A percentile compares a stretch with the other conserved stretches of the same genome.
These are phyloP conservation scores for Solanum bulbocastanum DNA, from an alignment of 257 asterid species.

Conservation along the genomic window DNA sequence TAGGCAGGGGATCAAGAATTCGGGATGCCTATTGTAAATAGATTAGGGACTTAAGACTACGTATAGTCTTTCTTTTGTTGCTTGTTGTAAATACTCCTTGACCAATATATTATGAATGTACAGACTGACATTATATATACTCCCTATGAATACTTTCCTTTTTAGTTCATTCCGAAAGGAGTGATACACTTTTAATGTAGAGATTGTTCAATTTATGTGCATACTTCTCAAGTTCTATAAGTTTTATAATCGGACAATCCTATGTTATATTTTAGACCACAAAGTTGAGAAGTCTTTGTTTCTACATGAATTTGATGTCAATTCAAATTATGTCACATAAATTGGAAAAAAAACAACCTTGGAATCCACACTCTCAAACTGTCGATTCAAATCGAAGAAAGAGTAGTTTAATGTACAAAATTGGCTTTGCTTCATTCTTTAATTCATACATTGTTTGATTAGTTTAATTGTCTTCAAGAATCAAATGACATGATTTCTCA, in stretches of 20 bases:
- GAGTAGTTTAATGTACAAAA: neutral
- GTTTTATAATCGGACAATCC: neutral
- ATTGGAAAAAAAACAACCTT: neutral
- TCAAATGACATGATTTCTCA: neutral
- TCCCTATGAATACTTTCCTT: too few relatives aligned
- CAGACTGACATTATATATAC: neutral
- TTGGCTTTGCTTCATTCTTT: conserved; percentile 7
- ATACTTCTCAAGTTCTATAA: neutral
- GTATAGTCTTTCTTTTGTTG: neutral
- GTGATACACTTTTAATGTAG: neutral
- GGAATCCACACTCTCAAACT: neutral
- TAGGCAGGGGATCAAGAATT: conserved; percentile 33
- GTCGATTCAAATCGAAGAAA: neutral
- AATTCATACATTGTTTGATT: neutral
- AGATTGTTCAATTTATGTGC: neutral
- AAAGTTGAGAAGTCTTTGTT: neutral
- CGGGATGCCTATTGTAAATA: conserved; percentile 7
- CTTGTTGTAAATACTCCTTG: neutral
- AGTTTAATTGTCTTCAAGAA: neutral
- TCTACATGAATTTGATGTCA: neutral
- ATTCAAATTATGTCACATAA: neutral
- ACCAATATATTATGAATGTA: neutral
- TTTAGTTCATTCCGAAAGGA: neutral
- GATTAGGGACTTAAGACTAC: neutral
- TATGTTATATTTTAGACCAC: neutral